These are phyloP conservation scores for Clonostachys rosea DNA, from an alignment of 2,329 filamentous ascomycete genomes.

Conservation along the genomic window DNA sequence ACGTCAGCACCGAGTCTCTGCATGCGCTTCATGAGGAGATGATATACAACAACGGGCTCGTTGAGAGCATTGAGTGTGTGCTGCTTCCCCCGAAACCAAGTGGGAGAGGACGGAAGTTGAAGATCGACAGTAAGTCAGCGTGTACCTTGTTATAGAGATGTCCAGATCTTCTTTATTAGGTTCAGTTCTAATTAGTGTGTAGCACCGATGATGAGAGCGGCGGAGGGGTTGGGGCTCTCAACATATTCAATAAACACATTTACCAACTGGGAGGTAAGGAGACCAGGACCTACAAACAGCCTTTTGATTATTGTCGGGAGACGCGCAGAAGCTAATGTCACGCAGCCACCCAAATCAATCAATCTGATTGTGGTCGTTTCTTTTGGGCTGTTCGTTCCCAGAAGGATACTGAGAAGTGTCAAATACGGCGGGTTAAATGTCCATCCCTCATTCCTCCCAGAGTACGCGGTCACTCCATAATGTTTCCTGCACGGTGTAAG, in stretches of 20 bases:
- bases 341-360: constrained; percentile 51
- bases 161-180: no score
- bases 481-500: no score
- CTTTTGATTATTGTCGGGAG: neutral
- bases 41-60: constrained; percentile 40
- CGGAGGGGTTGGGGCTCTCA: constrained; percentile 56
- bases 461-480: constrained; percentile 41
- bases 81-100: constrained; percentile 73
- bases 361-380: constrained; percentile 91
- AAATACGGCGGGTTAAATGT: constrained; percentile 89
- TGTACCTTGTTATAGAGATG: no score
- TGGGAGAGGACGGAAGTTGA: constrained; percentile 66
- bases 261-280: constrained; percentile 68
- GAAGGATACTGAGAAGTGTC: constrained; percentile 62
- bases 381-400: constrained; percentile 86
- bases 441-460: constrained; percentile 85
- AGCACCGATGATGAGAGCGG: constrained; percentile 18
- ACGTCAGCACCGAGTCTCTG: constrained; percentile 79
- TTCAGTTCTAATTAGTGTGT: no score
- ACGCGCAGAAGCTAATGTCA: neutral
- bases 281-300: neutral
- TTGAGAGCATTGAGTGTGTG: constrained; percentile 80
- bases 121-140: constrained; percentile 54
- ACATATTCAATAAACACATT: constrained; percentile 80
- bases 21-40: constrained; percentile 62